Percentiles rank a stretch among this genome's conserved stretches.
Evolutionary conservation across 768 basidiomycete genomes (phyloP).

Genomic region (Gelatoporia subvermispora): DNA sequence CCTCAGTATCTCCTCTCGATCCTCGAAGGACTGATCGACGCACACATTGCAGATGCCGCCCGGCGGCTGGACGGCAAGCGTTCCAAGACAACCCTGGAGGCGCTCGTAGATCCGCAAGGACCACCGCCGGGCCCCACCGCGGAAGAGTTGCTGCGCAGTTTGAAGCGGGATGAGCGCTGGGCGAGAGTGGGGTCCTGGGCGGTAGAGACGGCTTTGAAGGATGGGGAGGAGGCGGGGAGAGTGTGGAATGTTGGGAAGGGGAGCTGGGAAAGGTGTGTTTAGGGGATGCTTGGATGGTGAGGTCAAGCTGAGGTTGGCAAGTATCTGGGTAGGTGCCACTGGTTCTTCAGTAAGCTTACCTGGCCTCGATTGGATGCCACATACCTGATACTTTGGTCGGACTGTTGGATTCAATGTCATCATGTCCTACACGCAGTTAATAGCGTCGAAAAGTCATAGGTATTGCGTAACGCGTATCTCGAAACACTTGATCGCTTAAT

Average conservation of each 20-base stretch:
- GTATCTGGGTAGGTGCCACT: too few species aligned
- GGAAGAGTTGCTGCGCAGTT: conserved; percentile 40
- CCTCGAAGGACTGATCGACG: conserved; percentile 42
- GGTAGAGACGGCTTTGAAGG: conserved; percentile 54
- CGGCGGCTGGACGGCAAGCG: conserved; percentile 15
- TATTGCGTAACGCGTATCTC: too few species aligned
- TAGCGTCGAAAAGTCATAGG: too few species aligned
- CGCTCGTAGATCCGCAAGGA: conserved; percentile 3
- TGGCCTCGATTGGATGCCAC: too few species aligned
- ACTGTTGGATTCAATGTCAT: too few species aligned
- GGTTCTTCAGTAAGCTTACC: too few species aligned
- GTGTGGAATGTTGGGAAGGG: conserved; percentile 29
- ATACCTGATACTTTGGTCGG: too few species aligned
- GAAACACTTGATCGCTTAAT: too few species aligned
- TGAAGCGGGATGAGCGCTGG: conserved; percentile 63
- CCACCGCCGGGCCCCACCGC: conserved; percentile 29
- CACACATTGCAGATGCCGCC: conserved; percentile 23
- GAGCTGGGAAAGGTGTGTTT: conserved; percentile 29
- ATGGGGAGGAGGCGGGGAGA: conserved; percentile 33
- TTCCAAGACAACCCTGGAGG: conserved; percentile 1
- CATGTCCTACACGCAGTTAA: too few species aligned
- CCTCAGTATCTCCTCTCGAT: conserved; percentile 41
- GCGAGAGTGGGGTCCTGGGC: conserved; percentile 57
- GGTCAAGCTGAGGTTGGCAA: too few species aligned
- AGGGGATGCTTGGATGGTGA: too few species aligned